phyloP scores from a whole-genome alignment of 179 eudicot species.

The Nepenthes alata region DNA sequence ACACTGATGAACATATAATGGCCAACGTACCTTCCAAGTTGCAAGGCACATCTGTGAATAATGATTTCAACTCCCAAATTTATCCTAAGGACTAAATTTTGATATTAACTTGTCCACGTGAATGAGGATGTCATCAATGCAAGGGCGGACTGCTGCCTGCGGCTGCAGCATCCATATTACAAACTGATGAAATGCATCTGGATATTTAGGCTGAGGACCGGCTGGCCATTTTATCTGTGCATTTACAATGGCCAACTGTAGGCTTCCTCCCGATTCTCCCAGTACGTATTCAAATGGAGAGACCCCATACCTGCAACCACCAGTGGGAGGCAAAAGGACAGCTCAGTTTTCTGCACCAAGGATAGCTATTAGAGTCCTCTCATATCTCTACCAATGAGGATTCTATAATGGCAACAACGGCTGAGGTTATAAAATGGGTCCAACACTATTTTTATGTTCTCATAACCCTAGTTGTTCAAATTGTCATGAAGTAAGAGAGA shows the following conservation, averaged over 20 bases:
- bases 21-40: not conserved
- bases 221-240: conserved; percentile 90
- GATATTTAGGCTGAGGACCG: conserved; percentile 78
- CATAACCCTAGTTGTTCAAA: too few species aligned
- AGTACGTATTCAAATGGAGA: conserved; percentile 94
- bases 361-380: too few species aligned
- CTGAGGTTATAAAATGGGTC: too few species aligned
- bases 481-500: too few species aligned
- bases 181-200: conserved; percentile 86
- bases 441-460: too few species aligned
- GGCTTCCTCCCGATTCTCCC: conserved; percentile 94
- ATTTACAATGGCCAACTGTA: conserved; percentile 85
- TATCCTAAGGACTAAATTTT: conserved; percentile 31
- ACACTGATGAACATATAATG: too few species aligned
- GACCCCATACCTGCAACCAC: conserved; percentile 59
- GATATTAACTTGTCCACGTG: conserved; percentile 86
- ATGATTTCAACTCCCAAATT: not conserved
- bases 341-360: too few species aligned
- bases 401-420: too few species aligned
- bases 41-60: conserved; percentile 9
- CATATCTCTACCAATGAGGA: too few species aligned
- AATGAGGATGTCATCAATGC: conserved; percentile 76
- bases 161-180: conserved; percentile 99
- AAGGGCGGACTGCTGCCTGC: conserved; percentile 78
- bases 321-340: not conserved